Conservation (phyloP, 2,329 filamentous ascomycete species). For the Septoria linicola region DNA sequence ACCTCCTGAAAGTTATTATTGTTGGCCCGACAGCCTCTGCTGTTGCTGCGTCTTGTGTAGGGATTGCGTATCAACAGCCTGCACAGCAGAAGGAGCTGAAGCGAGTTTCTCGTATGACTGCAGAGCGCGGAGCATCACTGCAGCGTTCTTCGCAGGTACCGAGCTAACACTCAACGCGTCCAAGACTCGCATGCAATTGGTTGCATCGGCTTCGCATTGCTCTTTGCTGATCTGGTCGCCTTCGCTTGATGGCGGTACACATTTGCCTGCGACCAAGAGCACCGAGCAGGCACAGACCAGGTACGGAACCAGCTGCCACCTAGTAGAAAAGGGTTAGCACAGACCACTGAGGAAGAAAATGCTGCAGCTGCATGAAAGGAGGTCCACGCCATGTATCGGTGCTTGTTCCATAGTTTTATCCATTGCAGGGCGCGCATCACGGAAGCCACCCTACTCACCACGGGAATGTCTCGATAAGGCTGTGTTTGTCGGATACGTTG, state of each 20-base stretch:
- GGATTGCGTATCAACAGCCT: not conserved
- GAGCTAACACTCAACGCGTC: constrained; percentile 10
- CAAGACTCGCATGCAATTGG: constrained; percentile 11
- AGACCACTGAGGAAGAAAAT: too few species aligned
- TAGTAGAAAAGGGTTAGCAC: not conserved
- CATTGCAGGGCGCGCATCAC: too few species aligned
- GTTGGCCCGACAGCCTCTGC: too few species aligned
- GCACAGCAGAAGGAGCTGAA: not conserved
- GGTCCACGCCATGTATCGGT: too few species aligned
- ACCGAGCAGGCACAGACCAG: constrained; percentile 15
- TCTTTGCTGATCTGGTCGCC: not conserved
- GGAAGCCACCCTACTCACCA: too few species aligned
- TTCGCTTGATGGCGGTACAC: not conserved
- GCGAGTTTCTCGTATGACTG: constrained; percentile 1
- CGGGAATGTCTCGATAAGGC: constrained; percentile 11
- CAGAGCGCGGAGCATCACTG: constrained; percentile 16
- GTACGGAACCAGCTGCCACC: constrained; percentile 16
- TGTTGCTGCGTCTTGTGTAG: not conserved
- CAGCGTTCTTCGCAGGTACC: constrained; percentile 10
- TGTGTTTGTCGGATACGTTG: constrained; percentile 4
- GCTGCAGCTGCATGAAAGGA: too few species aligned
- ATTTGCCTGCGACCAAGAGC: constrained; percentile 16
- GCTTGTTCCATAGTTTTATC: too few species aligned
- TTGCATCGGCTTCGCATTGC: constrained; percentile 10
- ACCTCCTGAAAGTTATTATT: too few species aligned